Percentiles rank a stretch among this genome's conserved stretches.
Evolutionary conservation across 768 basidiomycete species (phyloP).

Genomic region (Tephrocybe sp.): DNA sequence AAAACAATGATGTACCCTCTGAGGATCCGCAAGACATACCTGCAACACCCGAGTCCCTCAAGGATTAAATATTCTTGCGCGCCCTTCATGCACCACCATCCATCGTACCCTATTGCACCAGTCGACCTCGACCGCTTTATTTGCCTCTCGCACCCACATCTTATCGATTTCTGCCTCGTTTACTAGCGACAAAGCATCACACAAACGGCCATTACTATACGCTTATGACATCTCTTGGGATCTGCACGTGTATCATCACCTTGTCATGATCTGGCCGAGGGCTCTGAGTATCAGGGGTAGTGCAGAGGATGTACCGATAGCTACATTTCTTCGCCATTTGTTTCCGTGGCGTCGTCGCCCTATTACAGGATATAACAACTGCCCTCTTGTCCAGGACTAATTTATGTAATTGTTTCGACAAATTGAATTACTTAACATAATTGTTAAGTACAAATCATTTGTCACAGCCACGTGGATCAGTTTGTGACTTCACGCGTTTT

Average conservation of each 20-base stretch:
- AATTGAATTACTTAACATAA: not conserved
- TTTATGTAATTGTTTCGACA: conserved; percentile 1
- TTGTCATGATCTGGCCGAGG: conserved; percentile 18
- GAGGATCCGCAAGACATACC: conserved; percentile 20
- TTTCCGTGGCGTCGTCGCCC: conserved; percentile 5
- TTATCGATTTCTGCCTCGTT: conserved; percentile 21
- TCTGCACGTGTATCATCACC: conserved; percentile 34
- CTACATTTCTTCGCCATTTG: conserved; percentile 12
- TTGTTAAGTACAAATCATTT: not conserved
- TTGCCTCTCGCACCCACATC: conserved; percentile 19
- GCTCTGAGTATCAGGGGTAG: conserved; percentile 16
- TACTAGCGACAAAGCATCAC: conserved; percentile 20
- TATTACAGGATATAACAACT: conserved; percentile 8
- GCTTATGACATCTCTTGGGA: conserved; percentile 36
- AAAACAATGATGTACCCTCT: conserved; percentile 28
- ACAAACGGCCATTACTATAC: conserved; percentile 26
- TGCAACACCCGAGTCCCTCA: conserved; percentile 7
- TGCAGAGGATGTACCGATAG: conserved; percentile 12
- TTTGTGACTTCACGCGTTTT: conserved; percentile 10
- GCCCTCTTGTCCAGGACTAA: conserved; percentile 9
- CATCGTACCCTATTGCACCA: conserved; percentile 18
- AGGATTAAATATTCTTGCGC: conserved; percentile 14
- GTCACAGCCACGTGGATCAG: conserved; percentile 8
- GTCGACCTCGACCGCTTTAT: conserved; percentile 16
- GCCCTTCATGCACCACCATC: conserved; percentile 13